A percentile compares a stretch with the other conserved stretches of the same genome.
Conservation (phyloP, 2,329 filamentous ascomycete species). For the Penicillium sp. region DNA sequence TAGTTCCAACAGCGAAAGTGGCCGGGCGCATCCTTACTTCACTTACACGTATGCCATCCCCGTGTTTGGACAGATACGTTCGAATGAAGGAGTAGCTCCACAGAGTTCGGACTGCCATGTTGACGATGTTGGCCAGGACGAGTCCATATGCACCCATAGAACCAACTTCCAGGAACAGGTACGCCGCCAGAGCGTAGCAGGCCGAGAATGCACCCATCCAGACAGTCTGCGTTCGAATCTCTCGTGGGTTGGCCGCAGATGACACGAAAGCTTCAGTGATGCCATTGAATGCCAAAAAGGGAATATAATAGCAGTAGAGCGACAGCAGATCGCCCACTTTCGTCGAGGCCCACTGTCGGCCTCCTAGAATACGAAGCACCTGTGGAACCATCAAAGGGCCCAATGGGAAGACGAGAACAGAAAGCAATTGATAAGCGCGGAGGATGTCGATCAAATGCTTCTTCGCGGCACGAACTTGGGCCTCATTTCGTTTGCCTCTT, state of each 20-base stretch:
- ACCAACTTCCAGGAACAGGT: conserved; percentile 69
- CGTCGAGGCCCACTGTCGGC: conserved; percentile 71
- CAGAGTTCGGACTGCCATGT: conserved; percentile 80
- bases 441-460: conserved; percentile 56
- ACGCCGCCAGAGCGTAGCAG: conserved; percentile 74
- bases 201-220: conserved; percentile 85
- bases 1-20: conserved; percentile 48
- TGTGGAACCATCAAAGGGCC: conserved; percentile 75
- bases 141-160: conserved; percentile 75
- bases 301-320: conserved; percentile 89
- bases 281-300: conserved; percentile 87
- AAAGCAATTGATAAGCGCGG: conserved; percentile 72
- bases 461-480: conserved; percentile 31
- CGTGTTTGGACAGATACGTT: conserved; percentile 59
- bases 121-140: conserved; percentile 83
- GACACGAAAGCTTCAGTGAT: conserved; percentile 91
- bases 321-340: conserved; percentile 74
- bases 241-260: conserved; percentile 72
- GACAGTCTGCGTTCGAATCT: conserved; percentile 74
- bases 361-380: conserved; percentile 73
- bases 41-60: conserved; percentile 44
- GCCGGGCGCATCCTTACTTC: conserved; percentile 49
- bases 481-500: conserved; percentile 15
- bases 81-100: conserved; percentile 78
- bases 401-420: conserved; percentile 66